phyloP scores from a whole-genome alignment of 2,329 filamentous ascomycete species.

The Biscogniauxia mediterranea region DNA sequence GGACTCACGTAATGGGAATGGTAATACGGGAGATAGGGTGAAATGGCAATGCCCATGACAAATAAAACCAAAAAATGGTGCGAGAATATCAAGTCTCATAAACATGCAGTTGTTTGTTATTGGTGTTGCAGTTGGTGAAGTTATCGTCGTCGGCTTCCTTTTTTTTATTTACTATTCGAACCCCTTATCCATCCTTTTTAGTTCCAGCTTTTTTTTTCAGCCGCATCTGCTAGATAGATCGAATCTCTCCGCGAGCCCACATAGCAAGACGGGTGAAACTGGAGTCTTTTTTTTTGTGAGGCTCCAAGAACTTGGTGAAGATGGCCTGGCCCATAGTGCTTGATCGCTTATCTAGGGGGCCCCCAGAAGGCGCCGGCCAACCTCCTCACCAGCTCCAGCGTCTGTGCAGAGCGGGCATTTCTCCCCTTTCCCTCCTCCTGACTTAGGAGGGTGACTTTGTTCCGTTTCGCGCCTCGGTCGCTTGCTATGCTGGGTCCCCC shows the following conservation, averaged over 20 bases:
- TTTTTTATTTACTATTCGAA: not conserved
- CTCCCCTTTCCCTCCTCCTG: not conserved
- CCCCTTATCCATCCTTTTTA: not conserved
- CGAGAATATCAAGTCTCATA: not conserved
- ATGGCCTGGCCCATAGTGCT: not conserved
- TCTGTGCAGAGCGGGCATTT: not conserved
- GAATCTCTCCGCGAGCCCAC: constrained; percentile 6
- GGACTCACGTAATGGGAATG: not conserved
- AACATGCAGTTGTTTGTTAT: not conserved
- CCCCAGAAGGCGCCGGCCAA: not conserved
- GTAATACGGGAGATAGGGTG: not conserved
- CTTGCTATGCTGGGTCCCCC: not conserved
- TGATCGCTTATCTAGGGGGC: not conserved
- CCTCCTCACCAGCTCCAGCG: not conserved
- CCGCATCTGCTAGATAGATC: constrained; percentile 4
- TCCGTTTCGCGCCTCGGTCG: no score
- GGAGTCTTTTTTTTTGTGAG: constrained; percentile 13
- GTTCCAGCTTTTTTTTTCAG: constrained; percentile 2
- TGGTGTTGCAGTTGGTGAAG: not conserved
- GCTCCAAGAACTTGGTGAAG: not conserved
- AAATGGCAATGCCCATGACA: not conserved
- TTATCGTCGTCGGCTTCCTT: not conserved
- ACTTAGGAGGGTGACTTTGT: not conserved
- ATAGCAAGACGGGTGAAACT: constrained; percentile 13
- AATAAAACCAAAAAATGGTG: not conserved